Evolutionary conservation across 768 basidiomycete species (phyloP), one percentile per base, ranked within the genome.

Genomic region (Mycena maculata): DNA sequence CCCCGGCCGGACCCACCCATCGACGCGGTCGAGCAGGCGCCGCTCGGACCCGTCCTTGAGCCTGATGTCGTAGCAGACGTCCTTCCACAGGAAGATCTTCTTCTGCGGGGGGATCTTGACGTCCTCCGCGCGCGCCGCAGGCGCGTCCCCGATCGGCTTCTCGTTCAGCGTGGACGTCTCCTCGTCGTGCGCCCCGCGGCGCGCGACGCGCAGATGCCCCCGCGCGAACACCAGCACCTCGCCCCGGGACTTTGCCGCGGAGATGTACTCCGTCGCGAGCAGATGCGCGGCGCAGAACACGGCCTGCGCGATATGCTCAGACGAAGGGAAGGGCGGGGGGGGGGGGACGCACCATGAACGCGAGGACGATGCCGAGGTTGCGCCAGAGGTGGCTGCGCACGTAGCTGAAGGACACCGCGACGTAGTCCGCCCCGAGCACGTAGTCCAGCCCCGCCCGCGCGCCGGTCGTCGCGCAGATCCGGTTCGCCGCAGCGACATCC

Each of bases 1-100:
- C 1, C 86, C 86, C 2, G 87, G 86, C 45, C 80, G 80, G 58
- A 85, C 83, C 67, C 82, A 87, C 8, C 85, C 85, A 47, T 80
- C 82, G n/a, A 87, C 80, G 52, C 82, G 74, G 71, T 85, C 79
- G 27, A 87, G 77, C 0, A 87, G 57, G 11, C 69, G 74, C 30
- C 73, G 27, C 13, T 70, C 63, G 18, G 72, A 57, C 1, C 62
- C 56, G 15, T 75, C 76, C 36, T 73, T 73, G 48, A 77, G 71
- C 60, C 70, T 73, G 61, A 77, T 74, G 67, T 78, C 80, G 68
- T 85, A 86, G 75, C 79, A 80, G 2, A 82, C 72, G 52, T 80
- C 74, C 55, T 81, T 76, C 83, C 84, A 87, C 16, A 84, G 82
- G 76, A 87, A 84, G 2, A 85, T 80, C 70, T 65, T 73, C 59